Base-by-base conservation (phyloP, 192 early-diverging fungal genomes). In the Powellomyces hirtus region DNA sequence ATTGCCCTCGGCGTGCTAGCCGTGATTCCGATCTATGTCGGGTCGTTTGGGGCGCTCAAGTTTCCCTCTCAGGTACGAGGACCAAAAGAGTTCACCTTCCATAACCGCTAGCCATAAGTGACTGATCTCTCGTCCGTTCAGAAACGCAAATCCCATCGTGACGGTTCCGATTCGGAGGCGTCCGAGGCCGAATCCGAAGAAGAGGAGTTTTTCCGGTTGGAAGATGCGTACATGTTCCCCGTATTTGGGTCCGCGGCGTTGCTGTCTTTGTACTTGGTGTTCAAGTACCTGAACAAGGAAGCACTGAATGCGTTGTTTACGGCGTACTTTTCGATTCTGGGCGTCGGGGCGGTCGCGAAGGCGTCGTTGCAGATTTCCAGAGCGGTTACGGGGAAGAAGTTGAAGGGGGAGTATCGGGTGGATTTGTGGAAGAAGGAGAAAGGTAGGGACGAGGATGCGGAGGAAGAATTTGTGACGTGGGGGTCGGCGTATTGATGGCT, bases 171-270 rank as follows among this genome's bases (percentile, higher is more conserved):
- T 29, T 30, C 85, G 38, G 81, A 87, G 58, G 86, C 87, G 24
- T 40, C 37, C 24, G 83, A 84, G 30, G 80, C 80, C 8, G 86
- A 69, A 56, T 14, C 22, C 13, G 58, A 88, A 16, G 86, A 81
- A 50, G 60, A 64, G 33, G 96, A 98, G 61, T 87, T 88, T 49
- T 89, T 98, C 64, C 85, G 89, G 10, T 68, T 92, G 0, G 83
- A 90, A 62, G 96, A 98, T 70, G 96, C 96, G 26, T 91, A 93
- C 64, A 87, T 89, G 91, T 95, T 97, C 71, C 96, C 96, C 3
- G 64, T 98, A 20, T 88, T 94, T 64, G 96, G 95, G 22, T 96
- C 94, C 10, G 77, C 74, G 8, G 88, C 86, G 4, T 75, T 98
- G 0, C 86, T 96, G 46, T 82, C 83, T 1, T 78, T 98, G 51